phyloP scores from a whole-genome alignment of 306 rosid species.

The Pyrus bretschneideri region DNA sequence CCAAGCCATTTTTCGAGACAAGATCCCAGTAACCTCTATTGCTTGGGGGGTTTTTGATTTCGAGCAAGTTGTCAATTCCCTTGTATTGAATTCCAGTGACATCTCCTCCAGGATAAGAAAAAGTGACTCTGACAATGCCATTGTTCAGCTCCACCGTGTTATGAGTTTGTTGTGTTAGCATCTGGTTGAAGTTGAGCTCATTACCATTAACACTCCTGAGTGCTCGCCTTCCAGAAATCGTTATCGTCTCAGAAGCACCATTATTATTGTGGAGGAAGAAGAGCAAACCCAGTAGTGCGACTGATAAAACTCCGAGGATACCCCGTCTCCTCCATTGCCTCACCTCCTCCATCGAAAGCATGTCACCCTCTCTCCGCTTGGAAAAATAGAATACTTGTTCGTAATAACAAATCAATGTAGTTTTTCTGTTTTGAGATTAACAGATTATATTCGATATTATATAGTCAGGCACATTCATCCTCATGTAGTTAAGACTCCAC shows the following conservation, averaged over 20 bases:
- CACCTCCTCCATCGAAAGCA: too few species aligned
- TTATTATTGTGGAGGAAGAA: neutral
- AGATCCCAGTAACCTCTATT: slow-evolving; percentile 81
- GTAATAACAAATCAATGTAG: too few species aligned
- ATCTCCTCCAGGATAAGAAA: slow-evolving; percentile 52
- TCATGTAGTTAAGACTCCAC: too few species aligned
- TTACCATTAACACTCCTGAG: neutral
- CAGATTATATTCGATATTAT: too few species aligned
- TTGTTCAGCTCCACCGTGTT: slow-evolving; percentile 44
- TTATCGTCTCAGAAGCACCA: neutral
- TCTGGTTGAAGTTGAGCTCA: neutral
- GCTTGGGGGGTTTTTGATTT: neutral
- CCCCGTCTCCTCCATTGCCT: neutral
- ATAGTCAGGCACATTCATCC: too few species aligned
- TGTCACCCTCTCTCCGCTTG: too few species aligned
- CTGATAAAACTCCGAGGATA: neutral
- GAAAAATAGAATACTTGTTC: too few species aligned
- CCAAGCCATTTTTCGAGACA: slow-evolving; percentile 44
- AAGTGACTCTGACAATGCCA: slow-evolving; percentile 42
- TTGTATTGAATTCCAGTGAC: slow-evolving; percentile 37
- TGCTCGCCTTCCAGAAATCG: neutral
- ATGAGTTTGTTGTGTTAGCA: neutral
- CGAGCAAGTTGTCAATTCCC: slow-evolving; percentile 47
- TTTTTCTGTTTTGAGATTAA: too few species aligned
- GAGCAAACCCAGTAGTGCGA: neutral